Conservation (phyloP, 495 filamentous ascomycete genomes). For the Chaetomium cochliodes region DNA sequence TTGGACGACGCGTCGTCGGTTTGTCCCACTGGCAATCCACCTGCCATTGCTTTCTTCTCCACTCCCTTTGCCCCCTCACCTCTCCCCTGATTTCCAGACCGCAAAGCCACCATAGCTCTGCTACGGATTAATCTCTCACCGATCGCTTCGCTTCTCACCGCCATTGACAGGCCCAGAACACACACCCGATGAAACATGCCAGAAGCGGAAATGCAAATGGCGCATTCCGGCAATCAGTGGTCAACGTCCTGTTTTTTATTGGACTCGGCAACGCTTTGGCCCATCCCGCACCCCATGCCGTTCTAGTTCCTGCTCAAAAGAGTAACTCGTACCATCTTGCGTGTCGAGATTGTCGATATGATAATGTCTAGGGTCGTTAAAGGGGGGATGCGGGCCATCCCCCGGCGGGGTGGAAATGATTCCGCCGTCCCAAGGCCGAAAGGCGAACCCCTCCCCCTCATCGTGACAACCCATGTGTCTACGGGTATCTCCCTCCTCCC, state of each 20-base stretch:
- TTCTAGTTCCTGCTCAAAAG: not conserved
- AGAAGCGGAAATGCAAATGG: slow-evolving; percentile 13
- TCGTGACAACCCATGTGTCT: not conserved
- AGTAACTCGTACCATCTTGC: not conserved
- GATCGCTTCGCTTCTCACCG: not conserved
- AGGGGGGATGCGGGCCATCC: not conserved
- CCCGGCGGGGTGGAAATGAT: not conserved
- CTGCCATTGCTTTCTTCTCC: slow-evolving; percentile 1
- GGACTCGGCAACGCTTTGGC: not conserved
- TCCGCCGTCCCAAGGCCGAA: not conserved
- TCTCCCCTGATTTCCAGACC: slow-evolving; percentile 4
- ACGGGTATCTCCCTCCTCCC: slow-evolving; percentile 8
- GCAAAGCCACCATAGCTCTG: not conserved
- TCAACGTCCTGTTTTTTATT: not conserved
- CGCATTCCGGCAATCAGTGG: slow-evolving; percentile 9
- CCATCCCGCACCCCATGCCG: not conserved
- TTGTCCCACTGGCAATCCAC: not conserved
- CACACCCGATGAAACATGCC: slow-evolving; percentile 11
- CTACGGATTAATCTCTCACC: slow-evolving; percentile 16
- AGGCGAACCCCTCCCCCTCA: not conserved
- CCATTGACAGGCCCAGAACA: slow-evolving; percentile 12
- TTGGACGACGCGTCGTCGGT: slow-evolving; percentile 7
- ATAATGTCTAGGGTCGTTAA: not conserved
- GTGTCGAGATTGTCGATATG: not conserved
- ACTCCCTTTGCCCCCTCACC: not conserved